Evolutionary conservation across 345 rosid genomes (phyloP).

Genomic region (Sisymbrium altissimum): DNA sequence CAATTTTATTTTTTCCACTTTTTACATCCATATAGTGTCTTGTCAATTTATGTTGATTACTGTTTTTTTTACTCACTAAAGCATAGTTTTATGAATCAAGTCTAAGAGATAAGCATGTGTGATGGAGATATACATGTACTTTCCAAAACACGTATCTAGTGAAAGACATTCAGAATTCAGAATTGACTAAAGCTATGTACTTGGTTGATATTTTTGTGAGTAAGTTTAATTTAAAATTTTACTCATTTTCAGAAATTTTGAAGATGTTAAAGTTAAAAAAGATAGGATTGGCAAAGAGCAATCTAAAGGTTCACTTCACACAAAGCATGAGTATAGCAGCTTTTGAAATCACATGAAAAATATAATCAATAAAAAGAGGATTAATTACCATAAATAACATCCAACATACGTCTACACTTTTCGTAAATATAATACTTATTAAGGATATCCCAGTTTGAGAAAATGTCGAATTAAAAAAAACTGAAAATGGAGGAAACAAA

Average conservation of each 20-base stretch:
- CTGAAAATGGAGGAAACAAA: not conserved
- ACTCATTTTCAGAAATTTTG: not conserved
- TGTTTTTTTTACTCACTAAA: slow-evolving; percentile 22
- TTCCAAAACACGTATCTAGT: not conserved
- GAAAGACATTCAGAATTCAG: not conserved
- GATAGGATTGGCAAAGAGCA: not conserved
- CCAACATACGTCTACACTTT: slow-evolving; percentile 27
- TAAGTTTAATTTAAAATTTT: not conserved
- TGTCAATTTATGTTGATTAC: slow-evolving; percentile 23
- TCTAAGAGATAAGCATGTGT: slow-evolving; percentile 18
- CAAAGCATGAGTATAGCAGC: slow-evolving; percentile 12
- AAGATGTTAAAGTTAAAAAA: not conserved
- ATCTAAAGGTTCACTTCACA: slow-evolving; percentile 13
- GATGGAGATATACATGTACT: not conserved
- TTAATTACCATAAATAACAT: slow-evolving; percentile 30
- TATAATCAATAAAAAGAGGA: not conserved
- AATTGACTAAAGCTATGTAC: slow-evolving; percentile 13
- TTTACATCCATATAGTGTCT: slow-evolving; percentile 24
- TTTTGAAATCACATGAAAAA: slow-evolving; percentile 23
- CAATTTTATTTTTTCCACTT: slow-evolving; percentile 15
- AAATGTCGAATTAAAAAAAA: not conserved
- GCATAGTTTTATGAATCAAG: slow-evolving; percentile 15
- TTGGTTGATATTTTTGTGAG: not conserved
- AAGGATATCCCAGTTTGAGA: slow-evolving; percentile 27
- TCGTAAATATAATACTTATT: slow-evolving; percentile 19